These are phyloP conservation scores for Acmispon strigosus DNA, from an alignment of 306 rosid species.

Conservation along the genomic window DNA sequence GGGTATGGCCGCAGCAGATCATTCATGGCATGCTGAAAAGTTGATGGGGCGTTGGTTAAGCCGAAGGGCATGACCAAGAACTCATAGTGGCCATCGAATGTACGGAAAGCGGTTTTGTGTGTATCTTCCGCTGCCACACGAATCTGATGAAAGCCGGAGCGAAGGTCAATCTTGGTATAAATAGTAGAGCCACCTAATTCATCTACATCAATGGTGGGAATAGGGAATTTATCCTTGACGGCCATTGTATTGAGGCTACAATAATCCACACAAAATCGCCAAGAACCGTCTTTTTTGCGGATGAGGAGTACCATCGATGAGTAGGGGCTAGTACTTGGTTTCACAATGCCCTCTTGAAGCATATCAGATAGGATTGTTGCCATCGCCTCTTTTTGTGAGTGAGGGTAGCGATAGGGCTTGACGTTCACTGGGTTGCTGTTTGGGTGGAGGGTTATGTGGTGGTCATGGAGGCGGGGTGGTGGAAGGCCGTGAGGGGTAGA, in stretches of 20 bases:
- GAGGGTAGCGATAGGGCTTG: background rate
- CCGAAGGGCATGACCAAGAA: background rate
- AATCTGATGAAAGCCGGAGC: background rate
- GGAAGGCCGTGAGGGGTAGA: background rate
- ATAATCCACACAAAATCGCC: too few species aligned
- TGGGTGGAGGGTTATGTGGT: background rate
- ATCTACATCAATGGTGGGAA: background rate
- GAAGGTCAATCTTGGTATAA: background rate
- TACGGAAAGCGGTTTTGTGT: background rate
- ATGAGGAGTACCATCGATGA: too few species aligned
- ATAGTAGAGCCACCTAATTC: background rate
- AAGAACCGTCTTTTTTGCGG: too few species aligned
- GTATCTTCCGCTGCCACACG: background rate
- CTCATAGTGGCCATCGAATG: background rate
- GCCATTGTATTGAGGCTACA: too few species aligned
- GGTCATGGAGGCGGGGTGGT: background rate
- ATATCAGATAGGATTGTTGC: background rate
- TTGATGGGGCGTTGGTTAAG: background rate
- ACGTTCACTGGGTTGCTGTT: background rate
- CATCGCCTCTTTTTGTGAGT: background rate
- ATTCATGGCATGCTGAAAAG: background rate
- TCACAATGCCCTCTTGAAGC: background rate
- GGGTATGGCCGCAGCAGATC: background rate
- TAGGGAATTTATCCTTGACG: background rate
- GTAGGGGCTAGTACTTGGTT: too few species aligned